Evolutionary conservation across 495 filamentous ascomycete genomes (phyloP).

Genomic region (Penicillium goetzii): DNA sequence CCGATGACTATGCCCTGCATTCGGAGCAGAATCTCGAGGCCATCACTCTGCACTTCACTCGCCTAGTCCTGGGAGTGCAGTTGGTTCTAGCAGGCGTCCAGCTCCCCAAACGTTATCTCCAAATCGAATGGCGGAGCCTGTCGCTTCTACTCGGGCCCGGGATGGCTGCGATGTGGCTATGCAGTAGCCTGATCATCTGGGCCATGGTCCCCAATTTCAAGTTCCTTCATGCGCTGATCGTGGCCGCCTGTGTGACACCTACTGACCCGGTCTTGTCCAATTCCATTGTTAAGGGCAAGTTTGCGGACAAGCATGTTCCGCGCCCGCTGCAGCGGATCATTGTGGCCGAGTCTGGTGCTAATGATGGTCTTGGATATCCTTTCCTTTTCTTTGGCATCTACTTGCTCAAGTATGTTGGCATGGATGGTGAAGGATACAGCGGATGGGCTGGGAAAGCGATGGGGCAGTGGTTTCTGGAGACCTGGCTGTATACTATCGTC

Average conservation of each 20-base stretch:
- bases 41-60: conserved; percentile 80
- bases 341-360: conserved; percentile 86
- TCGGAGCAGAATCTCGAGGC: conserved; percentile 59
- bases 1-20: conserved; percentile 74
- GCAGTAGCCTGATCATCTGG: conserved; percentile 77
- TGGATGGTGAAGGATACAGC: conserved; percentile 56
- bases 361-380: conserved; percentile 92
- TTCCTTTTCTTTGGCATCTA: conserved; percentile 87
- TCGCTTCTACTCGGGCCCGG: conserved; percentile 78
- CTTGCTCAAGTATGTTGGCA: conserved; percentile 72
- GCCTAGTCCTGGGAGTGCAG: conserved; percentile 89
- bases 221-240: conserved; percentile 76
- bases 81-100: conserved; percentile 89
- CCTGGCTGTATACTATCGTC: conserved; percentile 81
- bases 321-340: conserved; percentile 83
- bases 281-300: conserved; percentile 90
- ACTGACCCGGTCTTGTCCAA: conserved; percentile 91
- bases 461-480: conserved; percentile 83
- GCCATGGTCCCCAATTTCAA: conserved; percentile 71
- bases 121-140: conserved; percentile 79
- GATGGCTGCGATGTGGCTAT: conserved; percentile 90
- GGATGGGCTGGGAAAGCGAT: conserved; percentile 71
- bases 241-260: conserved; percentile 85
- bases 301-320: conserved; percentile 88
- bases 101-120: conserved; percentile 83